Evolutionary conservation across 2,329 filamentous ascomycete species (phyloP).

Genomic region (Catunica adiposa): DNA sequence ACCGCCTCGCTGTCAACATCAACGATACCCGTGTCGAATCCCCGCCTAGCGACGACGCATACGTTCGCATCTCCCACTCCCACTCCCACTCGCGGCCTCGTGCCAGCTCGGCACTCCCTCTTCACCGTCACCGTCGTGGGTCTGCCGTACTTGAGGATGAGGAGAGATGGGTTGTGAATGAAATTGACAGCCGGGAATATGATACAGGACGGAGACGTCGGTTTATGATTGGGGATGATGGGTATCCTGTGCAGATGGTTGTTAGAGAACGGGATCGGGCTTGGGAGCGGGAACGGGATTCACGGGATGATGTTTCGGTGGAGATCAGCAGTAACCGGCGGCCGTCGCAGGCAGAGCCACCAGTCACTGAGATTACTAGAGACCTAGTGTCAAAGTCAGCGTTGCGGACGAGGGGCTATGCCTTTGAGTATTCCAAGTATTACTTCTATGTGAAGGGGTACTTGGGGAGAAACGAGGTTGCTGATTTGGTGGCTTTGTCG

Average conservation of each 20-base stretch:
- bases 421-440: conserved; percentile 74
- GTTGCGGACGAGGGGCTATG: conserved; percentile 68
- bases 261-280: conserved; percentile 65
- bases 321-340: conserved; percentile 42
- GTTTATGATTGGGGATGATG: conserved; percentile 65
- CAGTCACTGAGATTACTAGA: conserved; percentile 97
- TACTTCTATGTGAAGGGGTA: conserved; percentile 93
- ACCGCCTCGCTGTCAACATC: conserved; percentile 38
- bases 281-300: conserved; percentile 65
- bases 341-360: conserved; percentile 26
- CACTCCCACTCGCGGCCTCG: conserved; percentile 17
- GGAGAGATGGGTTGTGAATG: conserved; percentile 41
- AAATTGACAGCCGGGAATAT: conserved; percentile 50
- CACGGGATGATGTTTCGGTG: conserved; percentile 54
- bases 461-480: conserved; percentile 27
- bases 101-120: conserved; percentile 24
- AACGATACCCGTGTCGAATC: conserved; percentile 31
- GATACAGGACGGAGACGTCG: conserved; percentile 56
- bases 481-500: conserved; percentile 4
- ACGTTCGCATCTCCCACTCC: conserved; percentile 12
- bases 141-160: conserved; percentile 35
- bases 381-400: conserved; percentile 77
- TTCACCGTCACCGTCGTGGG: conserved; percentile 20
- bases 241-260: conserved; percentile 69
- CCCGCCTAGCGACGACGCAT: not conserved